phyloP scores from a whole-genome alignment of 371 early-diverging fungal genomes.

The Chytridium lagenaria region DNA sequence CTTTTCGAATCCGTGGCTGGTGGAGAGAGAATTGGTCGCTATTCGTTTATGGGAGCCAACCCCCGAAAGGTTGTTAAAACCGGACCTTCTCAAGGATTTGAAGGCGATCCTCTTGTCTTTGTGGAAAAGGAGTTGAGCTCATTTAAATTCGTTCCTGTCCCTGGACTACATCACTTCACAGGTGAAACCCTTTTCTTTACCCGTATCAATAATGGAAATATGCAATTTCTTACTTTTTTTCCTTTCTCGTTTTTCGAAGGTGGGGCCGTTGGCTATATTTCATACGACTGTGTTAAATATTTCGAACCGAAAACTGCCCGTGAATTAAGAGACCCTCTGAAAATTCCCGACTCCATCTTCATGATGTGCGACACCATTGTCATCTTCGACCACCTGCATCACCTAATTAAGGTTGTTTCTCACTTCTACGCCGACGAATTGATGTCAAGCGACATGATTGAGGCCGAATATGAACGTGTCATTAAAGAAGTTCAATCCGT shows the following conservation, averaged over 20 bases:
- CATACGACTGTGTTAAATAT: conserved; percentile 94
- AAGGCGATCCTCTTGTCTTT: conserved; percentile 88
- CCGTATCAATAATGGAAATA: no score
- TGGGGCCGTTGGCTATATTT: conserved; percentile 96
- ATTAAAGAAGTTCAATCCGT: conserved; percentile 53
- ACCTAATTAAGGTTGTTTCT: conserved; percentile 86
- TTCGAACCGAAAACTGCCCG: conserved; percentile 83
- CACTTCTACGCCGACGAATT: conserved; percentile 78
- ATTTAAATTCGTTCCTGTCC: conserved; percentile 77
- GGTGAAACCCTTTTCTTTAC: conserved; percentile 53
- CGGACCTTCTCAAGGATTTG: conserved; percentile 69
- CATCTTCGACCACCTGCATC: conserved; percentile 92
- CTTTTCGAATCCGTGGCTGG: conserved; percentile 94
- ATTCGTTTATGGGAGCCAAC: conserved; percentile 90
- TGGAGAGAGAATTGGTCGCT: conserved; percentile 93
- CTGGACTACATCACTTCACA: conserved; percentile 87
- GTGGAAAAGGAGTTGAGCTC: conserved; percentile 81
- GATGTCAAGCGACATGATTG: conserved; percentile 54
- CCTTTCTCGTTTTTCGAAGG: conserved; percentile 53
- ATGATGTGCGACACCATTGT: conserved; percentile 93
- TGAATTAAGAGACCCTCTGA: conserved; percentile 80
- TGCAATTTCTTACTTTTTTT: no score
- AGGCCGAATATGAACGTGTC: conserved; percentile 66
- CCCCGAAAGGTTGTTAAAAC: conserved; percentile 85
- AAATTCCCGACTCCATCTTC: conserved; percentile 91